Base-by-base conservation (phyloP, 345 rosid species). In the Raphanus sativus region DNA sequence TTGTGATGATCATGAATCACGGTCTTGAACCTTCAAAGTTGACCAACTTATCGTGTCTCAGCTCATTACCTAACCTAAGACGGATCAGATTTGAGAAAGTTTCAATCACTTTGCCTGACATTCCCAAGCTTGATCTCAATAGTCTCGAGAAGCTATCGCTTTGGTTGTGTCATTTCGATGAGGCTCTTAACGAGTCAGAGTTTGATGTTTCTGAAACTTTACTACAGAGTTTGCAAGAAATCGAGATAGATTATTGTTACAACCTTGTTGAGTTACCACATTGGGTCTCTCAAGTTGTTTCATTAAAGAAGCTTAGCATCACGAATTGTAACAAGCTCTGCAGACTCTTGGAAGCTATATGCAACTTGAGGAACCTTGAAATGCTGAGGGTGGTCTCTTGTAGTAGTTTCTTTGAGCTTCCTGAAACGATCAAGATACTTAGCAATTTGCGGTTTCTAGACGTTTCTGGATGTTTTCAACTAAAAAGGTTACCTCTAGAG, bases 241-340 rank as follows among this genome's bases (percentile, higher is more conserved):
- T 88, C 8, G 83, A 85, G 6, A 80, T 90, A 1, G 86, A 81
- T 29, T 83, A 81, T 71, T 83, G 87, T 58, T 80, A 81, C 34
- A 74, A 81, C 75, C 77, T 90, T 52, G 70, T 56, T 3, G 70
- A 75, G 6, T 64, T 88, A 28, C 89, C 89, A 0, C 54, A 16
- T n/a, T 79, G 83, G 70, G 9, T 87, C 2, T 87, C 85, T 78
- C 77, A 68, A 33, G 48, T 86, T 62, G 28, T 58, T 70, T 62
- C 81, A 12, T 60, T 90, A 70, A 74, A 71, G 79, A 90, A 81
- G 62, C 86, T 86, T 28, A 81, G 75, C 69, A 80, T 90, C 83
- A 86, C 87, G 15, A 81, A 87, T 13, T 91, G 94, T 77, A 89
- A 83, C 74, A 84, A 83, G 52, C 68, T 91, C 6, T 15, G 72